Evolutionary conservation across 345 rosid genomes (phyloP).

Genomic region (Citrus sp.): DNA sequence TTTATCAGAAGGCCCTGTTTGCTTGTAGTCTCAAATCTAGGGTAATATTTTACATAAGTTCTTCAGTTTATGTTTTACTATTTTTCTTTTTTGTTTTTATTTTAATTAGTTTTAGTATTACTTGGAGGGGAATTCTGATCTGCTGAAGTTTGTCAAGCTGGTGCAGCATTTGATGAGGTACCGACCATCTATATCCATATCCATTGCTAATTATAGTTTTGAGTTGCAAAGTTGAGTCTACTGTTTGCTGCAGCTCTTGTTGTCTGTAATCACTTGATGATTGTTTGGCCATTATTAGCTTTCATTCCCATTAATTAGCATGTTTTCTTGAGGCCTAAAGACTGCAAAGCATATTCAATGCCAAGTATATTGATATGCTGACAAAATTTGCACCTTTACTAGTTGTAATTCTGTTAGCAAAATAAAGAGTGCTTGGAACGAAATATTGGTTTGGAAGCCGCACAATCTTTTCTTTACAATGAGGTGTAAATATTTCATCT

Average conservation of each 20-base stretch:
- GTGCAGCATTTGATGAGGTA: constrained; percentile 64
- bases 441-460: neutral
- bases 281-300: neutral
- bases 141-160: no score
- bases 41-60: no score
- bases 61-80: no score
- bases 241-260: neutral
- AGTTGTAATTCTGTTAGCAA: neutral
- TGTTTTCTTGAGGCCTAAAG: neutral
- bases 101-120: no score
- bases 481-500: neutral
- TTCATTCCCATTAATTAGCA: neutral
- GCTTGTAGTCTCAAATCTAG: no score
- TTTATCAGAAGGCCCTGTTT: no score
- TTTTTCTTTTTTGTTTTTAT: no score
- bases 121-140: no score
- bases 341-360: neutral
- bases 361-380: neutral
- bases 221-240: neutral
- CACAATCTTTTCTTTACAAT: neutral
- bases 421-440: neutral
- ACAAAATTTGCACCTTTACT: neutral
- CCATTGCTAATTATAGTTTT: neutral
- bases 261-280: neutral
- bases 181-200: neutral